A percentile compares a stretch with the other conserved stretches of the same genome.
These are phyloP conservation scores for Apiospora koreana DNA, from an alignment of 2,329 filamentous ascomycete genomes.

Conservation along the genomic window DNA sequence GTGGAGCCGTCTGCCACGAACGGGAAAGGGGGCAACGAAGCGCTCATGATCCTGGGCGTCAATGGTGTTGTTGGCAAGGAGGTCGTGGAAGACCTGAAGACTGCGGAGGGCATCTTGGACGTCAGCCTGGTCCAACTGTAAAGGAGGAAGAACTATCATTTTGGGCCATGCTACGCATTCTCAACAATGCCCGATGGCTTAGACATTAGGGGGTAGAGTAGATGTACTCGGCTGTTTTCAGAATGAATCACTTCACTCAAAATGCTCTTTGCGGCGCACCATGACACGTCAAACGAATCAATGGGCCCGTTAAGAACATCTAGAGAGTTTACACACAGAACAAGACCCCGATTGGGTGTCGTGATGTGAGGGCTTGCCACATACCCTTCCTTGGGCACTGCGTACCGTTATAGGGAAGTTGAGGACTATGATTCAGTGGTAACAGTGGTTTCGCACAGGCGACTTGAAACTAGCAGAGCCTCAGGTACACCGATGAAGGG, in stretches of 20 bases:
- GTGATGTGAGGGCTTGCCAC: too few species aligned
- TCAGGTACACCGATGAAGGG: too few species aligned
- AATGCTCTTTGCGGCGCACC: neutral
- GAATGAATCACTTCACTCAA: neutral
- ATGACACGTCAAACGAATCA: neutral
- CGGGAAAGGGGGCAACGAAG: constrained; percentile 54
- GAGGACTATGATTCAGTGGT: too few species aligned
- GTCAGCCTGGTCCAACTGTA: constrained; percentile 52
- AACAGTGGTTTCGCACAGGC: too few species aligned
- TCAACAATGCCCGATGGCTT: neutral
- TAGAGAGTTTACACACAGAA: too few species aligned
- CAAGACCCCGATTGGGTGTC: too few species aligned
- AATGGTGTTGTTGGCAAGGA: constrained; percentile 63
- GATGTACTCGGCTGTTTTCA: neutral
- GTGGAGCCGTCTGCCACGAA: constrained; percentile 18
- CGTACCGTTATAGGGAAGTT: too few species aligned
- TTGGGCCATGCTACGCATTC: neutral
- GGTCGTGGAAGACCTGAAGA: constrained; percentile 49
- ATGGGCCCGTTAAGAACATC: too few species aligned
- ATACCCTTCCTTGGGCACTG: too few species aligned
- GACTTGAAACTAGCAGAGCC: too few species aligned
- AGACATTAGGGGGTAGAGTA: neutral
- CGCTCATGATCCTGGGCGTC: constrained; percentile 80
- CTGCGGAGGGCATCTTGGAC: constrained; percentile 54
- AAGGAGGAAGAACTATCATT: neutral